Conservation (phyloP, 2,329 filamentous ascomycete species). For the Calonectria henricotiae region DNA sequence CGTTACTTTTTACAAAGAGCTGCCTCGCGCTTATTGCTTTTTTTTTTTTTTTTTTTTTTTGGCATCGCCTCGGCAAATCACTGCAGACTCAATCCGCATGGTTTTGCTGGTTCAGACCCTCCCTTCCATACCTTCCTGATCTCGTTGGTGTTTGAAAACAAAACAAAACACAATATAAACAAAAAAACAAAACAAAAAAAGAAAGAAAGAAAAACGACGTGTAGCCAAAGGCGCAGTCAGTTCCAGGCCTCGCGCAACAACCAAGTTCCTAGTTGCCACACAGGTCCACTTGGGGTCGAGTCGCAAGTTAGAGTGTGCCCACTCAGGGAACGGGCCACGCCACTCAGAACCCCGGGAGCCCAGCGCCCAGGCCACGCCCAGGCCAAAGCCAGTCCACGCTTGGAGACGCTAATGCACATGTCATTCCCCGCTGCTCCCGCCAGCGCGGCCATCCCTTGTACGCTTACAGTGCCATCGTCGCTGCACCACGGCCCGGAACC, state of each 20-base stretch:
- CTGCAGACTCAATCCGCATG: constrained; percentile 18
- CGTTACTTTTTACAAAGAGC: neutral
- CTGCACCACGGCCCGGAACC: constrained; percentile 8
- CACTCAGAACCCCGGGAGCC: constrained; percentile 11
- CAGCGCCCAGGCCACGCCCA: constrained; percentile 14
- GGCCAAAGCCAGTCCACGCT: constrained; percentile 2
- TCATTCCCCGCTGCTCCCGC: constrained; percentile 24
- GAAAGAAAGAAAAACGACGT: constrained; percentile 1
- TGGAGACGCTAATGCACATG: constrained; percentile 27
- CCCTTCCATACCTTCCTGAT: neutral
- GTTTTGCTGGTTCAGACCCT: neutral
- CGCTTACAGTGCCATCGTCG: constrained; percentile 8
- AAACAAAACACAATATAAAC: constrained; percentile 13
- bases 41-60: constrained; percentile 20
- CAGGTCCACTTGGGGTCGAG: constrained; percentile 10
- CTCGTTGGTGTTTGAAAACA: constrained; percentile 10
- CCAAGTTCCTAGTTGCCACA: neutral
- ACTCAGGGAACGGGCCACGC: constrained; percentile 20
- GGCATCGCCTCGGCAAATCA: neutral
- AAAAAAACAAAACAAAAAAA: constrained; percentile 7
- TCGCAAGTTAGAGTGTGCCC: constrained; percentile 8
- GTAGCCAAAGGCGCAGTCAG: constrained; percentile 10
- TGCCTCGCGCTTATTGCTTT: neutral
- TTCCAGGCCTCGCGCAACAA: constrained; percentile 8
- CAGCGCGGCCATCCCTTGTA: constrained; percentile 26